These are phyloP conservation scores for Aureobasidium zeae DNA, from an alignment of 2,329 filamentous ascomycete species.

Conservation along the genomic window DNA sequence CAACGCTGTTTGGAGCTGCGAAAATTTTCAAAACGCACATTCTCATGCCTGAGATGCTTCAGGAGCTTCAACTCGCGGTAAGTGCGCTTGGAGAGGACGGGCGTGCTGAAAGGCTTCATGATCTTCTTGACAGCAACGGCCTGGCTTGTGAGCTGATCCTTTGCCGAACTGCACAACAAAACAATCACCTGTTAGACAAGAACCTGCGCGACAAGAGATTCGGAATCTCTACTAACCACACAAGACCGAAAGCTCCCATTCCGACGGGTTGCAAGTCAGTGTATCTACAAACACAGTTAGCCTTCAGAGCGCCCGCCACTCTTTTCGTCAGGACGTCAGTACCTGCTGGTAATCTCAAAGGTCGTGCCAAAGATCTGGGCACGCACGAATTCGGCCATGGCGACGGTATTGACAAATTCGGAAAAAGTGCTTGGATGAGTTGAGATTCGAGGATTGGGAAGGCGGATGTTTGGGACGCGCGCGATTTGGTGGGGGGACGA, in stretches of 20 bases:
- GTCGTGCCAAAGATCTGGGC: slow-evolving; percentile 99
- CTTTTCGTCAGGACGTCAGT: background rate
- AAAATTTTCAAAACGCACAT: slow-evolving; percentile 52
- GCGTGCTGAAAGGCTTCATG: slow-evolving; percentile 99
- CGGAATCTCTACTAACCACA: slow-evolving; percentile 57
- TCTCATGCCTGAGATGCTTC: slow-evolving; percentile 94
- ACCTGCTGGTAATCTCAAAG: slow-evolving; percentile 99
- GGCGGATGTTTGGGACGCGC: slow-evolving; percentile 6
- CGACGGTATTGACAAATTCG: slow-evolving; percentile 30
- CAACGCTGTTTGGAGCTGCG: too few species aligned
- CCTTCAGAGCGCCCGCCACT: background rate
- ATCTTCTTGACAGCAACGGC: slow-evolving; percentile 99
- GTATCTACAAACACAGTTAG: slow-evolving; percentile 63
- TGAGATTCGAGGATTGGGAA: background rate
- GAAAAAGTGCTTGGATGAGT: slow-evolving; percentile 1
- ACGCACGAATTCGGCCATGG: slow-evolving; percentile 97
- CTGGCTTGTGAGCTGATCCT: slow-evolving; percentile 93
- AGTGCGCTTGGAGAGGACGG: slow-evolving; percentile 91
- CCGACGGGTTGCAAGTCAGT: slow-evolving; percentile 96
- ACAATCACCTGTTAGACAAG: background rate
- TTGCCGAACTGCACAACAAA: slow-evolving; percentile 74
- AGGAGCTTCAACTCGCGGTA: slow-evolving; percentile 95
- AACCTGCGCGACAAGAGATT: background rate
- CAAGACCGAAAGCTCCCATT: slow-evolving; percentile 97
- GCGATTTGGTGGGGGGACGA: slow-evolving; percentile 3